phyloP scores from a whole-genome alignment of 305 asterid species.

The Solanum chacoense region DNA sequence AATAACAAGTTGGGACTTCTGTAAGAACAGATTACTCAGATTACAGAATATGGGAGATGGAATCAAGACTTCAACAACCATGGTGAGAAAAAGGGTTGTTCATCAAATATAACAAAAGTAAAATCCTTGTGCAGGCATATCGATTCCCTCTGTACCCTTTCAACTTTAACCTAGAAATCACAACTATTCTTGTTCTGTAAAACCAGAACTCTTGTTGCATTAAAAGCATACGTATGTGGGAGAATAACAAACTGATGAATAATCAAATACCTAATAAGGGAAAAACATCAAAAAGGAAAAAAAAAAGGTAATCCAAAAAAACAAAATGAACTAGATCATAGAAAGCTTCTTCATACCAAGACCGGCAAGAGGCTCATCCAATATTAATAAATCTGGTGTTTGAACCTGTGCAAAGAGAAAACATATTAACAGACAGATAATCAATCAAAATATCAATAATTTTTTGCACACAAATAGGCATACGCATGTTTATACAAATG shows the following conservation, averaged over 20 bases:
- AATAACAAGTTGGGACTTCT: neutral
- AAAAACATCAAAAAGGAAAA: neutral
- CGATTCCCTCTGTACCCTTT: neutral
- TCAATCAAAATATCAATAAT: neutral
- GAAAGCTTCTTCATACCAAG: conserved; percentile 45
- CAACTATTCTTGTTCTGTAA: neutral
- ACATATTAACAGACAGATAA: conserved; percentile 8
- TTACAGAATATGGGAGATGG: neutral
- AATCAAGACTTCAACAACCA: neutral
- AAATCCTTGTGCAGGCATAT: neutral
- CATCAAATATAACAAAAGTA: neutral
- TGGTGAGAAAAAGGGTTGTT: neutral
- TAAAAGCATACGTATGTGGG: neutral
- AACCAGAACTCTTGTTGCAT: neutral
- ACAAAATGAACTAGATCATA: neutral
- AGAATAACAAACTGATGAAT: neutral
- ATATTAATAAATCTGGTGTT: conserved; percentile 69
- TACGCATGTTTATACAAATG: neutral
- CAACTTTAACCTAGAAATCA: neutral
- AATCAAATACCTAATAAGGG: neutral
- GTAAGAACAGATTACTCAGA: neutral
- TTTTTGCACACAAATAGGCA: neutral
- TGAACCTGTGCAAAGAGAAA: conserved; percentile 52
- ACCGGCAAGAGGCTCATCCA: conserved; percentile 99
- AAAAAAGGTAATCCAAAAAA: neutral